A percentile compares a stretch with the other conserved stretches of the same genome.
These are phyloP conservation scores for Candida mattraensis DNA, from an alignment of 805 yeast genomes.

Conservation along the genomic window DNA sequence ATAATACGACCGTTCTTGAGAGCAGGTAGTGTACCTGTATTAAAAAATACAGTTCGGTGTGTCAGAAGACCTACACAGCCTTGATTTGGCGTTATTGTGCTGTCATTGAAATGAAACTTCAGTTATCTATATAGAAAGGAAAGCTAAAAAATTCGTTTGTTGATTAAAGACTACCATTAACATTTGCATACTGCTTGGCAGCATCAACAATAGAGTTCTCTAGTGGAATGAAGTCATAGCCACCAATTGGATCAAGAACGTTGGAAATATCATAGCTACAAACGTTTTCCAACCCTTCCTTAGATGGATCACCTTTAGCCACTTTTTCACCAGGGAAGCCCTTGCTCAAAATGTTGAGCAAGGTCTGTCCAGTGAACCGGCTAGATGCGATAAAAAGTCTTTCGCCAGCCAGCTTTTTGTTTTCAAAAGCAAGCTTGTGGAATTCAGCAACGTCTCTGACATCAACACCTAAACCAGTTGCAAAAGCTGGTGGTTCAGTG, in stretches of 20 bases:
- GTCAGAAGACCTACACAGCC: no score
- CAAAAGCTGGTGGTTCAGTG: conserved; percentile 32
- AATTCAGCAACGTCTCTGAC: conserved; percentile 65
- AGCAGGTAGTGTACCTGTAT: no score
- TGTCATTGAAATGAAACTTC: no score
- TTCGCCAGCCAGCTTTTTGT: conserved; percentile 32
- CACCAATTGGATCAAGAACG: conserved; percentile 20
- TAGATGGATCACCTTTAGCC: conserved; percentile 42
- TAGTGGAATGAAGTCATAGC: conserved; percentile 38
- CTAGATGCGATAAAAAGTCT: conserved; percentile 32
- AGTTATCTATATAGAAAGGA: no score
- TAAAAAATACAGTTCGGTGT: no score
- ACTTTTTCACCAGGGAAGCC: conserved; percentile 45
- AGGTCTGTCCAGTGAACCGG: conserved; percentile 30
- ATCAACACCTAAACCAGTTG: conserved; percentile 38
- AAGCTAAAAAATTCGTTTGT: no score
- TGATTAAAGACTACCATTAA: conserved; percentile 3
- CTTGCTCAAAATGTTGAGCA: conserved; percentile 36
- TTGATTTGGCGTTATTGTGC: no score
- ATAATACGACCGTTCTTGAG: no score
- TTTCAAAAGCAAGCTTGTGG: conserved; percentile 51
- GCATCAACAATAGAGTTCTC: conserved; percentile 42
- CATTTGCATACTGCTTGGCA: conserved; percentile 31
- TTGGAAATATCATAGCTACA: conserved; percentile 4
- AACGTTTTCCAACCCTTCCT: conserved; percentile 8